These are phyloP conservation scores for Xylariomycetidae sp. DNA, from an alignment of 2,329 filamentous ascomycete genomes.

Conservation along the genomic window DNA sequence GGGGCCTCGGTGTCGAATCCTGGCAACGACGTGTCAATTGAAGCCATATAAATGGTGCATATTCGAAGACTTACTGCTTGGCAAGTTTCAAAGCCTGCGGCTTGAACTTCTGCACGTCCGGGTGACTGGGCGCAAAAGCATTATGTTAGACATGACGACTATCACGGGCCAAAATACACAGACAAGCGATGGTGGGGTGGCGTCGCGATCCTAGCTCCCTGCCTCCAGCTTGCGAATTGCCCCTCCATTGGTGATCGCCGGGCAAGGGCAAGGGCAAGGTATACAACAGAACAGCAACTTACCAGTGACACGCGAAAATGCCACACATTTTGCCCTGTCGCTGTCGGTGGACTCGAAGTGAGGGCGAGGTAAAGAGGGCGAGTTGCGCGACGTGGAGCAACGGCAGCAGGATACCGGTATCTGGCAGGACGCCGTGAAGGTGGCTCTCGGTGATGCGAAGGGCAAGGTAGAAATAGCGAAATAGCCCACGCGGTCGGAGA, in stretches of 20 bases:
- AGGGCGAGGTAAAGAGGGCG: no score
- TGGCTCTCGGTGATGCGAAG: no score
- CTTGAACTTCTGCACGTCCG: conserved; percentile 95
- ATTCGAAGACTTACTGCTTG: conserved; percentile 70
- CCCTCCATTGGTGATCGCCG: conserved; percentile 28
- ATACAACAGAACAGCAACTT: conserved; percentile 32
- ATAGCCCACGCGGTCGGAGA: no score
- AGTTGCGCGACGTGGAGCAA: no score
- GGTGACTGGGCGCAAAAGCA: conserved; percentile 52
- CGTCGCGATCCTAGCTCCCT: conserved; percentile 15
- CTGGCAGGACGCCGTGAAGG: no score
- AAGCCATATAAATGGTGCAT: conserved; percentile 7
- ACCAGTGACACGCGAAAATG: conserved; percentile 94
- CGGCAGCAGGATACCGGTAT: no score
- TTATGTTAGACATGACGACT: conserved; percentile 10
- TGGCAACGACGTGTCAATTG: conserved; percentile 42
- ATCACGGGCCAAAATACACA: conserved; percentile 1
- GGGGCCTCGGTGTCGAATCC: conserved; percentile 90
- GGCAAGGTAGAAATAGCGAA: no score
- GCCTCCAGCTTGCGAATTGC: conserved; percentile 25
- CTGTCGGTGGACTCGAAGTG: no score
- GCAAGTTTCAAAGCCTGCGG: conserved; percentile 86
- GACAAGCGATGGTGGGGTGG: conserved; percentile 18
- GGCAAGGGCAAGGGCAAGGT: conserved; percentile 7
- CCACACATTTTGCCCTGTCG: conserved; percentile 79